phyloP scores from a whole-genome alignment of 2,329 filamentous ascomycete genomes.

The Fusarium buharicum region DNA sequence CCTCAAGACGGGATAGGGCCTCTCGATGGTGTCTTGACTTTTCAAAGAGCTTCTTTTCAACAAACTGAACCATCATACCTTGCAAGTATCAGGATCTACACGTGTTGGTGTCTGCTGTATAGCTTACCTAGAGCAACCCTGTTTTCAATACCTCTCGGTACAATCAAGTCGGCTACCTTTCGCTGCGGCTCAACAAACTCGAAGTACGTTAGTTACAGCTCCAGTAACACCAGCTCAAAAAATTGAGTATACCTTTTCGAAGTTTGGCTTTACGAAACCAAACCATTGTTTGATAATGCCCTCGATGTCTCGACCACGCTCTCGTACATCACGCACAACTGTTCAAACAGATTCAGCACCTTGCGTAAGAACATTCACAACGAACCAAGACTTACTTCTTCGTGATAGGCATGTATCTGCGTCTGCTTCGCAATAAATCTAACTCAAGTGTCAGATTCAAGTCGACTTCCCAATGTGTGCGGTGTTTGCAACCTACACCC shows the following conservation, averaged over 20 bases:
- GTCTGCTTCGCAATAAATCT: constrained; percentile 97
- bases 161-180: constrained; percentile 92
- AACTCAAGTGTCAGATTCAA: constrained; percentile 17
- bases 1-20: constrained; percentile 79
- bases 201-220: constrained; percentile 21
- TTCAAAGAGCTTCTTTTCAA: constrained; percentile 84
- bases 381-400: constrained; percentile 69
- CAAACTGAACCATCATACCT: constrained; percentile 95
- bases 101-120: neutral
- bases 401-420: constrained; percentile 91
- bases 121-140: constrained; percentile 82
- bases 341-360: constrained; percentile 22
- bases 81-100: constrained; percentile 15
- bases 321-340: constrained; percentile 88
- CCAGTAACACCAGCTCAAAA: neutral
- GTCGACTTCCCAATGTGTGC: neutral
- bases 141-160: constrained; percentile 94
- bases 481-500: constrained; percentile 65
- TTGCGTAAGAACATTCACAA: neutral
- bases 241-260: constrained; percentile 69
- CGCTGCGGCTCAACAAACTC: constrained; percentile 90
- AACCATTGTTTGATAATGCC: constrained; percentile 99
- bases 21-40: constrained; percentile 87
- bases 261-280: constrained; percentile 94
- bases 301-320: constrained; percentile 90